phyloP scores from a whole-genome alignment of 2,329 filamentous ascomycete species.

The Cadophora luteo-olivacea region DNA sequence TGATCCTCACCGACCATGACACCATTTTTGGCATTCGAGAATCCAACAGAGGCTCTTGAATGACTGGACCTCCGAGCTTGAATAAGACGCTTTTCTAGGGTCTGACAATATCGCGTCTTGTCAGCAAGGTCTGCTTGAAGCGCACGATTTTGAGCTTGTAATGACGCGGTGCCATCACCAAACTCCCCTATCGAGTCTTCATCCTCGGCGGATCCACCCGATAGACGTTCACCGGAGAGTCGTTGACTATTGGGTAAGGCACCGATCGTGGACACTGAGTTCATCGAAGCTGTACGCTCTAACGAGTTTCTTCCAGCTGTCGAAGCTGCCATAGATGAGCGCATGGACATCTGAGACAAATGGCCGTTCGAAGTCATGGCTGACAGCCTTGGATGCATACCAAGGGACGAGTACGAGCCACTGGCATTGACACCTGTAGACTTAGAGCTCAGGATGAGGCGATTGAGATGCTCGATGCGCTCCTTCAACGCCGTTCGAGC shows the following conservation, averaged over 20 bases:
- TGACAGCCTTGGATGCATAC: conserved; percentile 68
- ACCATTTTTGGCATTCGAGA: conserved; percentile 63
- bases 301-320: conserved; percentile 51
- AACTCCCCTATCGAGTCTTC: conserved; percentile 81
- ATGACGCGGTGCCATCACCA: conserved; percentile 83
- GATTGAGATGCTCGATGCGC: conserved; percentile 95
- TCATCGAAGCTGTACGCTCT: conserved; percentile 71
- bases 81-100: conserved; percentile 87
- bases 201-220: conserved; percentile 52
- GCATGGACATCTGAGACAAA: conserved; percentile 60
- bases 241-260: conserved; percentile 36
- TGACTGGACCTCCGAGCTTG: conserved; percentile 92
- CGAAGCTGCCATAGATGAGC: conserved; percentile 75
- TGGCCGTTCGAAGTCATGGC: conserved; percentile 47
- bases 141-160: conserved; percentile 87
- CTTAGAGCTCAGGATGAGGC: conserved; percentile 93
- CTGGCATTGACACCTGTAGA: conserved; percentile 90
- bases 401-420: conserved; percentile 72
- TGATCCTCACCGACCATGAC: conserved; percentile 81
- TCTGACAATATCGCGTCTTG: conserved; percentile 95
- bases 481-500: conserved; percentile 95
- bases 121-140: conserved; percentile 94
- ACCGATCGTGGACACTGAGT: conserved; percentile 54
- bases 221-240: conserved; percentile 39
- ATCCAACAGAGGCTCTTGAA: conserved; percentile 80